A percentile compares a stretch with the other conserved stretches of the same genome.
phyloP scores from a whole-genome alignment of 2,329 filamentous ascomycete species.

The Rhinocladiella mackenziei region DNA sequence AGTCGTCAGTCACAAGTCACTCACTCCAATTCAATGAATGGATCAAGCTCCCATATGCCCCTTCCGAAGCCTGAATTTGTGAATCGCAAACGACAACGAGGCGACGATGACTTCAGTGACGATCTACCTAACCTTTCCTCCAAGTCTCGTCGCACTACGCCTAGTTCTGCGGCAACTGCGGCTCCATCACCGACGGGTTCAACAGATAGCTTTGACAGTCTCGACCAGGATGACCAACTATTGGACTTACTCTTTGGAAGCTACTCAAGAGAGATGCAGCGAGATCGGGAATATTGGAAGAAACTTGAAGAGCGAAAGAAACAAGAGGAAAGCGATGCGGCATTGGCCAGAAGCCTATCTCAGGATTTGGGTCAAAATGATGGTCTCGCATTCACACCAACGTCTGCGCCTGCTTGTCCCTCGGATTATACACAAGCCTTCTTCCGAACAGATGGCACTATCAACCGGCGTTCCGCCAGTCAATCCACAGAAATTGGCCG shows the following conservation, averaged over 20 bases:
- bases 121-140: constrained; percentile 6
- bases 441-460: constrained; percentile 22
- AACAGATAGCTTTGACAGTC: constrained; percentile 18
- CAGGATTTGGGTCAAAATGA: constrained; percentile 29
- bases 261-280: constrained; percentile 17
- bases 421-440: constrained; percentile 23
- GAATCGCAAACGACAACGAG: constrained; percentile 25
- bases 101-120: constrained; percentile 12
- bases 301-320: constrained; percentile 24
- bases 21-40: neutral
- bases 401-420: neutral
- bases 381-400: constrained; percentile 7
- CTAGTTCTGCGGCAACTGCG: constrained; percentile 17
- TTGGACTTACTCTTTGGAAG: constrained; percentile 18
- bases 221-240: constrained; percentile 21
- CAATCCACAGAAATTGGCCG: neutral
- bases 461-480: constrained; percentile 10
- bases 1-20: constrained; percentile 1
- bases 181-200: constrained; percentile 14
- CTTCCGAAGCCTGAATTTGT: constrained; percentile 7
- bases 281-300: constrained; percentile 13
- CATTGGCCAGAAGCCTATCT: constrained; percentile 39
- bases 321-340: constrained; percentile 29
- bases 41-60: constrained; percentile 5
- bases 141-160: constrained; percentile 29